Conservation (phyloP, 2,329 filamentous ascomycete species). For the Penicillium sp. region DNA sequence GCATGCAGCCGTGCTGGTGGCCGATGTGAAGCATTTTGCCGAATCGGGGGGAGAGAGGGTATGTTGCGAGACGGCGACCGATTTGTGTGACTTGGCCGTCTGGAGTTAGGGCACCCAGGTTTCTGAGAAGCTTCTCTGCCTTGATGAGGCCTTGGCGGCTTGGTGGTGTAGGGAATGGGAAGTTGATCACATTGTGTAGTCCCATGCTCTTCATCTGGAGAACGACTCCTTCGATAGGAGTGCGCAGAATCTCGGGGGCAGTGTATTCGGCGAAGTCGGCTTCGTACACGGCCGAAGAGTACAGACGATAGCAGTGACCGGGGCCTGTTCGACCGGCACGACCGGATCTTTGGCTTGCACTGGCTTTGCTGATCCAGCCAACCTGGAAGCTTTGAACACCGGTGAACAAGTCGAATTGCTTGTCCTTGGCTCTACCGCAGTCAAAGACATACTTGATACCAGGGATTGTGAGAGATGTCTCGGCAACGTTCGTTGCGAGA, state of each 20-base stretch:
- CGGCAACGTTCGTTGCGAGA: slow-evolving; percentile 92
- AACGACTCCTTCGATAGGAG: slow-evolving; percentile 89
- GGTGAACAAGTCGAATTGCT: slow-evolving; percentile 80
- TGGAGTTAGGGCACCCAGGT: slow-evolving; percentile 75
- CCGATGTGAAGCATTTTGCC: slow-evolving; percentile 90
- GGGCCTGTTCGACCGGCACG: slow-evolving; percentile 94
- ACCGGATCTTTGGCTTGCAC: slow-evolving; percentile 85
- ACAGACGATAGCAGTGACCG: slow-evolving; percentile 92
- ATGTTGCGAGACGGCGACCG: slow-evolving; percentile 80
- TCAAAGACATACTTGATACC: slow-evolving; percentile 96
- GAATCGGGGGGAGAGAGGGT: slow-evolving; percentile 87
- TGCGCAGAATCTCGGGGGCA: slow-evolving; percentile 83
- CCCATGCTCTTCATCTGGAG: slow-evolving; percentile 95
- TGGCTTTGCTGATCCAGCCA: slow-evolving; percentile 96
- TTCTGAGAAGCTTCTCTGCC: slow-evolving; percentile 82
- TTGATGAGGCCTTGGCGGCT: slow-evolving; percentile 72
- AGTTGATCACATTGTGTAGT: slow-evolving; percentile 84
- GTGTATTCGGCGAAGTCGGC: slow-evolving; percentile 83
- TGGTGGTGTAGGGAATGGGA: slow-evolving; percentile 92
- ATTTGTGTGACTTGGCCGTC: slow-evolving; percentile 74
- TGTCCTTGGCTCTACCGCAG: slow-evolving; percentile 87
- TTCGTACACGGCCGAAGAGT: slow-evolving; percentile 89
- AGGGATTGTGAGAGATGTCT: slow-evolving; percentile 95
- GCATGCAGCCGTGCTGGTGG: slow-evolving; percentile 76
- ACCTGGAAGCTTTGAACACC: slow-evolving; percentile 96